phyloP scores from a whole-genome alignment of 306 rosid species.

The Vigna nakashimae region DNA sequence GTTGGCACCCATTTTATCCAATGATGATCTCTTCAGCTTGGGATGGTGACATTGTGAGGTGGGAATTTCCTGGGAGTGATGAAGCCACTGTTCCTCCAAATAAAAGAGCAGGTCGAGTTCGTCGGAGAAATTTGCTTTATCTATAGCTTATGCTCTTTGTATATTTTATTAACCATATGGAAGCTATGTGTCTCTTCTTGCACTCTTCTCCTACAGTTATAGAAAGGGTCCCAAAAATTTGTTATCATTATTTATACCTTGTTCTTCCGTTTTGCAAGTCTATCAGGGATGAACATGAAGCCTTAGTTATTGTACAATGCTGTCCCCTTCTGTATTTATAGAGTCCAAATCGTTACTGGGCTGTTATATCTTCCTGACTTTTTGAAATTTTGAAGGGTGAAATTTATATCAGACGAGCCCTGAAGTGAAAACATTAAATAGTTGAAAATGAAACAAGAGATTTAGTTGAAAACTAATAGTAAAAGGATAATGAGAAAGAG shows the following conservation, averaged over 20 bases:
- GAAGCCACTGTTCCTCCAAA: constrained; percentile 38
- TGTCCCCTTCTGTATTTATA: neutral
- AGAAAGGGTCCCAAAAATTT: constrained; percentile 24
- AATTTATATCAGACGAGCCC: neutral
- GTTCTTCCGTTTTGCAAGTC: constrained; percentile 24
- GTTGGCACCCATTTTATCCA: constrained; percentile 66
- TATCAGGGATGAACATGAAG: constrained; percentile 30
- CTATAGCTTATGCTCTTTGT: constrained; percentile 35
- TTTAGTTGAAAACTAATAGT: too few species aligned
- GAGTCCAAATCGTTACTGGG: neutral
- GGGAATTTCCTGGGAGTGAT: constrained; percentile 61
- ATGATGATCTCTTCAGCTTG: constrained; percentile 57
- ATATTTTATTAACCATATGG: constrained; percentile 20
- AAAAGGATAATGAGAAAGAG: too few species aligned
- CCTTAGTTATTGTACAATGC: neutral
- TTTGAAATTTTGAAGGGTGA: neutral
- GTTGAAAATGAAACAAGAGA: too few species aligned
- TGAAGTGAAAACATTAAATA: too few species aligned
- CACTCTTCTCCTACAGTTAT: neutral
- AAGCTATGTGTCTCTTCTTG: neutral
- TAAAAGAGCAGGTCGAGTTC: constrained; percentile 36
- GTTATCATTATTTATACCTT: constrained; percentile 30
- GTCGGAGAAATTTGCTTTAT: constrained; percentile 43
- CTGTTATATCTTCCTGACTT: neutral
- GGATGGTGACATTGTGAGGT: constrained; percentile 64